phyloP scores from a whole-genome alignment of 768 basidiomycete species.

The Suillus tomentosus region DNA sequence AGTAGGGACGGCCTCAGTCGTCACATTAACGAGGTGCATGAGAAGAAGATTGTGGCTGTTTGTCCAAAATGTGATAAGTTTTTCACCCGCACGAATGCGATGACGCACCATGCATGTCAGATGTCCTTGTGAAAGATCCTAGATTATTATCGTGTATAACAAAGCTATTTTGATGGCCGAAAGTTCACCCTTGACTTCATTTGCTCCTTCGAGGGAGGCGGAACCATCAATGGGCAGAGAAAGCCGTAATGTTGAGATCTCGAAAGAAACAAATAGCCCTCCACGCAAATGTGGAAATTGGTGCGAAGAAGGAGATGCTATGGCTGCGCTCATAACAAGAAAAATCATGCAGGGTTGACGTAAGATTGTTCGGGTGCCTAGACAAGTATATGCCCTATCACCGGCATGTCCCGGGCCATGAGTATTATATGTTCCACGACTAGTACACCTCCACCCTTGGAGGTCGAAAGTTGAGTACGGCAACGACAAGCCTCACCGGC shows the following conservation, averaged over 20 bases:
- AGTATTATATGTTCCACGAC: too few relatives aligned
- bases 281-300: too few relatives aligned
- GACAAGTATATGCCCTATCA: too few relatives aligned
- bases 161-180: not conserved
- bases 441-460: too few relatives aligned
- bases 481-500: too few relatives aligned
- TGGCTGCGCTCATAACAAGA: too few relatives aligned
- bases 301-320: too few relatives aligned
- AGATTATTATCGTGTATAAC: not conserved
- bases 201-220: not conserved
- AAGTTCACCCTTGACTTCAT: not conserved
- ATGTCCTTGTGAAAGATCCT: not conserved
- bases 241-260: not conserved
- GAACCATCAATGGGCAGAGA: not conserved
- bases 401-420: too few relatives aligned
- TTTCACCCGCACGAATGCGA: not conserved
- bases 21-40: not conserved
- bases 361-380: too few relatives aligned
- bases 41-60: not conserved
- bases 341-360: too few relatives aligned
- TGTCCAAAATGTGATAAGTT: not conserved
- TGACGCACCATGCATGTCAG: not conserved
- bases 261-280: not conserved
- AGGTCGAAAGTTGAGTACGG: too few relatives aligned
- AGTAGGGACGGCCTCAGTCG: not conserved